phyloP scores from a whole-genome alignment of 2,329 filamentous ascomycete genomes.

The Penicillium capsulatum region DNA sequence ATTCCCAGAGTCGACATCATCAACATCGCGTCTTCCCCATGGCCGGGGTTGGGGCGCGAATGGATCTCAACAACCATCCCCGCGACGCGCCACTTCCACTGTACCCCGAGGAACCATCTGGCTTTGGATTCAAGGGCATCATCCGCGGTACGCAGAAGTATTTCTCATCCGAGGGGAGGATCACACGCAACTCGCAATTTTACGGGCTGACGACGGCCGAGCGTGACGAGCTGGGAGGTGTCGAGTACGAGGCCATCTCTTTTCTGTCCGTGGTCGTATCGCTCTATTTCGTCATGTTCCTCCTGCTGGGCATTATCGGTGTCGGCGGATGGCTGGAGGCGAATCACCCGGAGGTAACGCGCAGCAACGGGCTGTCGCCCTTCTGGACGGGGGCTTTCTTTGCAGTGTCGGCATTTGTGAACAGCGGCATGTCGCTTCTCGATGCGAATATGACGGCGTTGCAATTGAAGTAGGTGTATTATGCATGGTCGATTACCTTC shows the following conservation, averaged over 20 bases:
- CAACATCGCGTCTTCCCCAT: conserved; percentile 32
- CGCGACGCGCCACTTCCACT: conserved; percentile 22
- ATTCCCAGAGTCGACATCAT: conserved; percentile 20
- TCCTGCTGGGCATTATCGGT: conserved; percentile 45
- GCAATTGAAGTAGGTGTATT: conserved; percentile 30
- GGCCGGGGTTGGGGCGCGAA: conserved; percentile 34
- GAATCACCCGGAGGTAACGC: conserved; percentile 40
- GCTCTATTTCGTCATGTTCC: conserved; percentile 46
- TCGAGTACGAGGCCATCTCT: conserved; percentile 42
- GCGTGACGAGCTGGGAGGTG: conserved; percentile 41
- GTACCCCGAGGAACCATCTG: conserved; percentile 13
- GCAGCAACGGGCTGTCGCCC: conserved; percentile 47
- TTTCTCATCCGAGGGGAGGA: conserved; percentile 28
- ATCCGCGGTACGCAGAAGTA: conserved; percentile 30
- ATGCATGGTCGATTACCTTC: neutral
- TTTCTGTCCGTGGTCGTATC: conserved; percentile 38
- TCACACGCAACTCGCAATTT: conserved; percentile 50
- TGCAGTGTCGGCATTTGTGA: conserved; percentile 53
- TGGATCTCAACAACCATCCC: conserved; percentile 34
- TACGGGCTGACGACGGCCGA: conserved; percentile 43
- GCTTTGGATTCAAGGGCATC: conserved; percentile 22
- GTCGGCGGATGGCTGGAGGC: conserved; percentile 46
- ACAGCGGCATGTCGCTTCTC: conserved; percentile 52
- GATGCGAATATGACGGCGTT: conserved; percentile 52
- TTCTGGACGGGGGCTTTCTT: conserved; percentile 50